Percentiles rank a stretch among this genome's conserved stretches.
Conservation (phyloP, 768 basidiomycete genomes). For the Tricholomella constricta region DNA sequence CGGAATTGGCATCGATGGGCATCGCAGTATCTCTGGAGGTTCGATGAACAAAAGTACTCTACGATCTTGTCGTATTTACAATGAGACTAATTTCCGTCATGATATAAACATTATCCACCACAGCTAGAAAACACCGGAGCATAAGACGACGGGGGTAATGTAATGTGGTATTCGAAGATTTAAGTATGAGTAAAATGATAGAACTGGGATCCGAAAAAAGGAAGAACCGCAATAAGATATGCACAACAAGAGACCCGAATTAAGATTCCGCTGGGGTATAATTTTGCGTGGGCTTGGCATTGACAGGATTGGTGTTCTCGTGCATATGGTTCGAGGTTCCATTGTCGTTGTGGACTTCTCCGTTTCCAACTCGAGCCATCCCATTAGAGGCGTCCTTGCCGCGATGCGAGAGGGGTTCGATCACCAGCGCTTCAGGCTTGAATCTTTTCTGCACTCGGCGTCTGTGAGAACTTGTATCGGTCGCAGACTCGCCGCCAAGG, state of each 20-base stretch:
- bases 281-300: not conserved
- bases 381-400: not conserved
- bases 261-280: conserved; percentile 8
- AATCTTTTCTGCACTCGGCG: conserved; percentile 10
- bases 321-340: not conserved
- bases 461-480: conserved; percentile 10
- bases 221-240: not conserved
- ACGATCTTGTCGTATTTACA: conserved; percentile 3
- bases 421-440: not conserved
- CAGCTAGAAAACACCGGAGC: not conserved
- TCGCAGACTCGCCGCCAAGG: conserved; percentile 28
- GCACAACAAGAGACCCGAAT: not conserved
- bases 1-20: conserved; percentile 98
- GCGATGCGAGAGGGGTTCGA: not conserved
- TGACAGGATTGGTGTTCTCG: not conserved
- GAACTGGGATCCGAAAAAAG: not conserved
- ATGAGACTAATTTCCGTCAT: conserved; percentile 11
- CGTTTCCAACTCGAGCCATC: not conserved
- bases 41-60: conserved; percentile 35
- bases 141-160: not conserved
- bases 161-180: not conserved
- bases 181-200: not conserved
- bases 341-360: not conserved
- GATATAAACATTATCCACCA: conserved; percentile 8
- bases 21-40: conserved; percentile 88